Percentiles rank a stretch among this genome's conserved stretches.
Evolutionary conservation across 805 yeast species (phyloP).

Genomic region (Myxozyma kluyveri): DNA sequence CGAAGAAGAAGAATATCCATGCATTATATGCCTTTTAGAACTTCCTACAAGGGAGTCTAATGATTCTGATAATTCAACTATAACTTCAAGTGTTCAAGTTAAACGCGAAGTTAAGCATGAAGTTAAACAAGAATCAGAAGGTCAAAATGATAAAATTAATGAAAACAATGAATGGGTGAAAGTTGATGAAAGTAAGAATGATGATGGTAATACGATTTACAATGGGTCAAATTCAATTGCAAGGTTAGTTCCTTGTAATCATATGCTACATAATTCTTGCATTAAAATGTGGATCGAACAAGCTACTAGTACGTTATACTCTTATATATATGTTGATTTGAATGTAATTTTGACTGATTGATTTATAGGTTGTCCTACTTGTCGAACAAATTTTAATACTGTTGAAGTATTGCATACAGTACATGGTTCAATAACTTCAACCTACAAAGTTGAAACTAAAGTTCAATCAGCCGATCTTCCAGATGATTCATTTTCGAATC

Average conservation of each 20-base stretch:
- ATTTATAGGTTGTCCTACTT: conserved; percentile 53
- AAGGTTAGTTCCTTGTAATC: conserved; percentile 47
- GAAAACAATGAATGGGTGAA: neutral
- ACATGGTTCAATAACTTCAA: conserved; percentile 19
- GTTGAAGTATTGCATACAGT: conserved; percentile 39
- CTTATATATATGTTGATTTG: neutral
- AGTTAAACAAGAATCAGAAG: neutral
- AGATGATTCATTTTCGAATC: conserved; percentile 14
- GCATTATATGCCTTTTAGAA: conserved; percentile 61
- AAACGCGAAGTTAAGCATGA: neutral
- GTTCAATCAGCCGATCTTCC: conserved; percentile 19
- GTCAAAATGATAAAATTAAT: neutral
- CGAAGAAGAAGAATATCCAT: conserved; percentile 33
- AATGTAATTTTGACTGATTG: neutral
- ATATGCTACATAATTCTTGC: conserved; percentile 57
- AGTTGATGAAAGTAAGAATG: conserved; percentile 4
- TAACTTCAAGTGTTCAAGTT: neutral
- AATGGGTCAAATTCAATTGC: conserved; percentile 29
- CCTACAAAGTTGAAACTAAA: conserved; percentile 21
- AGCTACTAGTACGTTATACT: conserved; percentile 43
- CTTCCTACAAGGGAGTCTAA: conserved; percentile 34
- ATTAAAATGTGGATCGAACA: conserved; percentile 55
- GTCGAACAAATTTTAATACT: conserved; percentile 48
- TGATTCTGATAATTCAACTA: too few relatives aligned
- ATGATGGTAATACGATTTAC: conserved; percentile 18